Percentiles rank a stretch among this genome's conserved stretches.
phyloP scores from a whole-genome alignment of 306 rosid species.

The Cucurbita pepo region DNA sequence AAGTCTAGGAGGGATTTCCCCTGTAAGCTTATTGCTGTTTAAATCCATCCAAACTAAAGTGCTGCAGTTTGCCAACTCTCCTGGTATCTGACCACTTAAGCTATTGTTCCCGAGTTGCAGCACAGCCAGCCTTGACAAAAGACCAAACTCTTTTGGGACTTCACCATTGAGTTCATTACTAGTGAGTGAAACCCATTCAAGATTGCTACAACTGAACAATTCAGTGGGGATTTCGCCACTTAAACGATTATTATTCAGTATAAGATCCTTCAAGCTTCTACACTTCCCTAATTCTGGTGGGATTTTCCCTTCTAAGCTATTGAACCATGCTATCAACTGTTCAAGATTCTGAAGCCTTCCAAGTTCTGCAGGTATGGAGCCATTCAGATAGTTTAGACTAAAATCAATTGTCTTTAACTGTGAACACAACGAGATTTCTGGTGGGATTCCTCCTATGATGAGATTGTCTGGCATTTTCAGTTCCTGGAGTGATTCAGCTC shows the following conservation, averaged over 20 bases:
- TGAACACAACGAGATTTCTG: conserved; percentile 52
- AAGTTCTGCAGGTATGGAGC: conserved; percentile 84
- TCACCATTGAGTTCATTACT: conserved; percentile 65
- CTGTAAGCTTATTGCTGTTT: conserved; percentile 90
- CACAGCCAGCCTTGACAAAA: conserved; percentile 69
- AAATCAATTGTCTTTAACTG: conserved; percentile 78
- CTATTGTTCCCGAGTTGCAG: conserved; percentile 91
- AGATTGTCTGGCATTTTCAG: conserved; percentile 80
- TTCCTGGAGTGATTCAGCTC: conserved; percentile 69
- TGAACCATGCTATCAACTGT: conserved; percentile 91
- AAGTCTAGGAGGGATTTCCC: conserved; percentile 83
- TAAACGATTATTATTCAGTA: conserved; percentile 61
- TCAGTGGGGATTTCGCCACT: conserved; percentile 62
- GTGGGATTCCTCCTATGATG: conserved; percentile 55
- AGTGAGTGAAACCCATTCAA: conserved; percentile 90
- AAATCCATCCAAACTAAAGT: conserved; percentile 97
- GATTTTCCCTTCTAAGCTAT: conserved; percentile 67
- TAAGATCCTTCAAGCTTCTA: conserved; percentile 72
- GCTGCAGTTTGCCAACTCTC: conserved; percentile 64
- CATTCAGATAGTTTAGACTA: conserved; percentile 70
- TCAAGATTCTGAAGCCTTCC: conserved; percentile 67
- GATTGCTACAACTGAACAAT: conserved; percentile 68
- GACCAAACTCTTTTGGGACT: conserved; percentile 59
- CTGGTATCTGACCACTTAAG: conserved; percentile 73
- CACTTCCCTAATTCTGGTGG: conserved; percentile 83